Base-by-base conservation (phyloP, 2,329 filamentous ascomycete species). In the Lachnellula subtilissima region DNA sequence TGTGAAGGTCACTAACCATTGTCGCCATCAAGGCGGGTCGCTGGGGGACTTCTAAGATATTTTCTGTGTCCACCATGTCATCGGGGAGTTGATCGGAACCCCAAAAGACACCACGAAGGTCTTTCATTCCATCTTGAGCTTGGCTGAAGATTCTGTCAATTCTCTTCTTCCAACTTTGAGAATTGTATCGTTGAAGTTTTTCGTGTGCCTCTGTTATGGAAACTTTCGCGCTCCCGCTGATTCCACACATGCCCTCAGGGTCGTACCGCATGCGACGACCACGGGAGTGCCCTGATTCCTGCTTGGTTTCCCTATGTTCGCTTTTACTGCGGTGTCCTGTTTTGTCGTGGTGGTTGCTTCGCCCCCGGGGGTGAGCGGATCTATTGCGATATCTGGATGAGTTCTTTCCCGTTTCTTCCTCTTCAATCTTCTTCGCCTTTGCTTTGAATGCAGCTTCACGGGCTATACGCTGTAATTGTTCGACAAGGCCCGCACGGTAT, bases 151-250 rank as follows among this genome's bases (percentile, higher is more conserved):
- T 85, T 51, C 84, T 81, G 67, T 96, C 91, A 59, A 99, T 97
- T 15, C 93, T 86, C 67, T 83, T 85, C 72, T 91, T 96, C 94
- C 94, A 99, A 54, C 89, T 92, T 65, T 91, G 86, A 2, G 93
- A 83, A 71, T 97, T 96, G 67, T 95, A 85, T 53, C 84, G 77
- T 65, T 94, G 81, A 12, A 99, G 78, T 64, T 82, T 87, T 51
- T 85, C 78, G 66, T 86, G 83, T 5, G 94, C 94, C 62, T 94
- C 87, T 12, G 87, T 81, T 42, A 90, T 83, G 0, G 89, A 83
- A 9, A 96, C 80, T 56, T 87, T 87, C 15, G 88, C 83, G 28
- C 78, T 81, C 7, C 86, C 86, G 55, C 85, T 91, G 65, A 97
- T 80, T 45, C 83, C 84, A 60, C 83, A 83, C 52, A 84, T 84